Base-by-base conservation (phyloP, 441 rosid species). In the Dalechampia spathulata region DNA sequence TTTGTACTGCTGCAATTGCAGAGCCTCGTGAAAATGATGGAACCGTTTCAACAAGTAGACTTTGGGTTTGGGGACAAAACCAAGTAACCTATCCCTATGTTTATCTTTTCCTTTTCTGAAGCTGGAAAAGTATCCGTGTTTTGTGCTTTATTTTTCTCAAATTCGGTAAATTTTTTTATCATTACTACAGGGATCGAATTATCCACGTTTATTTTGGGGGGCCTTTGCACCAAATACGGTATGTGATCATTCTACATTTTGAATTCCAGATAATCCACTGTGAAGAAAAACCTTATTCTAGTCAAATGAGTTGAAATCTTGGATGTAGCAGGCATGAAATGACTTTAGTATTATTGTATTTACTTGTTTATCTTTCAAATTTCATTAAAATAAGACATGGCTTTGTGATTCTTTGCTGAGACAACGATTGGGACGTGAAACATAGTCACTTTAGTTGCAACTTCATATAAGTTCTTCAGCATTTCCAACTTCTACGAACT, bases 11-110 rank as follows among this genome's bases (percentile, higher is more conserved):
- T 45, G 96, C 95, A 68, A 72, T 93, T 66, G 95, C 93, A 0
- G 85, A 81, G 44, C 89, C 99, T 49, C 74, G 79, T 61, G 78
- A 82, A 47, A 90, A 82, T 70, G 93, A 85, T 60, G 95, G 85
- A 60, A 75, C 80, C 57, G 62, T 78, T 52, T 81, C 90, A 39
- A 67, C 41, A 0, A 71, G 89, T 25, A 83, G 99, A 61, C 96
- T 93, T 43, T 90, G 99, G 96, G 82, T 93, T 77, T 93, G 97
- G 96, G 99, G 97, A 16, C 99, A 93, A 82, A 90, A 93, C 75
- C 99, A 89, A 87, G 99, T 87, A 52, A 4, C 5, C 1, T 6
- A 34, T 54, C 59, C 26, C 55, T 19, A n/a, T 49, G 23, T 19
- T 53, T 30, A 16, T 59, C 13, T 54, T 12, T 15, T 43, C 55